Evolutionary conservation across 208 protist genomes (phyloP), one percentile per base, ranked within the genome.

Genomic region (Leishmania turanica): DNA sequence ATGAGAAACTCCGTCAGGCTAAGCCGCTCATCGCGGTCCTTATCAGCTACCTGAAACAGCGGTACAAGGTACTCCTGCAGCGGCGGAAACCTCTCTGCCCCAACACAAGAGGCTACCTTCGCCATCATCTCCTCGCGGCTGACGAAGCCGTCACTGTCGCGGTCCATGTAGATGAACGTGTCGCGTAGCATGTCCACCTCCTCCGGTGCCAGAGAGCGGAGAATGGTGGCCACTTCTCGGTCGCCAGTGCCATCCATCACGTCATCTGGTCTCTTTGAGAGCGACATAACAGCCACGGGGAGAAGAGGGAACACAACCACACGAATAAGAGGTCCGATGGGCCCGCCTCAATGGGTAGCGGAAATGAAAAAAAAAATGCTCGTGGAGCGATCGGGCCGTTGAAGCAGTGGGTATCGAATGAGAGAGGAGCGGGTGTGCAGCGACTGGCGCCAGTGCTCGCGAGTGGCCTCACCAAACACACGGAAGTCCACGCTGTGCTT

Each of bases 151-250:
- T 97, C 93, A 70, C 93, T 94, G 82, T 97, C 91, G 17, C 78
- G 64, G 79, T 97, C 93, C 88, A 97, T 94, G 83, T 89, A 94
- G 71, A 97, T 97, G 70, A 97, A 97, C n/a, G 93, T 88, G 74
- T 97, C 93, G 27, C 93, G 93, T 37, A 97, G 87, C 93, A 97
- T 97, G 79, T 97, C 92, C 1, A 95, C 87, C 78, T 97, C 93
- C 80, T 97, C 93, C n/a, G 90, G 89, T 37, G 75, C 85, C 2
- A 96, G 82, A 5, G 84, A 80, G 56, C 88, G 83, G 34, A 93
- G 60, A 62, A 92, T 90, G 34, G 80, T 51, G 2, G 81, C 47
- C 53, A 91, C 82, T 34, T 87, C 62, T 15, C 82, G 78, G 49
- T 84, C 78, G 34, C 86, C 72, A 21, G 34, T n/a, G 66, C 24